Evolutionary conservation across 2,329 filamentous ascomycete genomes (phyloP).

Genomic region (Colletotrichum sp.): DNA sequence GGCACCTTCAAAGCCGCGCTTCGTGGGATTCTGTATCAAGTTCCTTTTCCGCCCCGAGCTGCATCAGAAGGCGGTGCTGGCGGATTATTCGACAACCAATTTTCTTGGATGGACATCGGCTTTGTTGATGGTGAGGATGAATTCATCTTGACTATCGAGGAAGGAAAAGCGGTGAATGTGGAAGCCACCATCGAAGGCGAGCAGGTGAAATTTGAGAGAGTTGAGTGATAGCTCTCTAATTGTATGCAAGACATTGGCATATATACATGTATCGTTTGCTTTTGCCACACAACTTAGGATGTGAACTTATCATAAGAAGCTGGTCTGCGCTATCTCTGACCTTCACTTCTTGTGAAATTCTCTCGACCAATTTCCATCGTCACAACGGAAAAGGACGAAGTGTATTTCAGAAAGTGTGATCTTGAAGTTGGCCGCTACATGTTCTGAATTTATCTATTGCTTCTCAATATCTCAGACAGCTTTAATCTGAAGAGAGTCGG

Average conservation of each 20-base stretch:
- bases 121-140: not conserved
- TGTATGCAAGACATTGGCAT: not conserved
- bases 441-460: too few species aligned
- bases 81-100: not conserved
- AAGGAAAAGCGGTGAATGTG: not conserved
- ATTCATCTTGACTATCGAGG: not conserved
- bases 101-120: not conserved
- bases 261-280: too few species aligned
- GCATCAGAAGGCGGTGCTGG: not conserved
- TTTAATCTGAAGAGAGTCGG: too few species aligned
- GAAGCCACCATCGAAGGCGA: fast-evolving
- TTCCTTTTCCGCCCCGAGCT: not conserved
- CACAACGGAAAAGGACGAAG: not conserved
- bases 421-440: too few species aligned
- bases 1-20: not conserved
- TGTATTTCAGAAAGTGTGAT: not conserved
- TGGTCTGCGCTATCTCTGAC: not conserved
- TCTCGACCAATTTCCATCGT: not conserved
- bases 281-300: not conserved
- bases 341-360: fast-evolving
- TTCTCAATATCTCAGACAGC: too few species aligned
- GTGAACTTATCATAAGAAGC: fast-evolving
- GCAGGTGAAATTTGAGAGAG: not conserved
- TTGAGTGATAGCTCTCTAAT: not conserved
- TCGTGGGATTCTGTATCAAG: not conserved